Evolutionary conservation across 257 asterid species (phyloP), one percentile per base, ranked within the genome.

Genomic region (Rehmannia glutinosa): DNA sequence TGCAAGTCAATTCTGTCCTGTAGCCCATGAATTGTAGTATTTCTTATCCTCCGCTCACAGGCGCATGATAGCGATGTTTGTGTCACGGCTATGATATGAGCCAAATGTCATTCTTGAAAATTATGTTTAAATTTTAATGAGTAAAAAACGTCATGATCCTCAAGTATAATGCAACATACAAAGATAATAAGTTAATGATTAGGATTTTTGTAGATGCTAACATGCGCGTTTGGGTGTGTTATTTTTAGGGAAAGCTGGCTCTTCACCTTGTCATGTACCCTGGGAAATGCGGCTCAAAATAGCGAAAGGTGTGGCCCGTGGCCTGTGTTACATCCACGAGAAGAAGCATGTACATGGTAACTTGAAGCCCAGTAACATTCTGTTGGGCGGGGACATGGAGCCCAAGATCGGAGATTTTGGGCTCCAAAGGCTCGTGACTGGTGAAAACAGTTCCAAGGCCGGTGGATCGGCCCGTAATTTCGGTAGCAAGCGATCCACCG

Each of bases 321-420:
- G 97, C 53, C 83, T 93, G 1, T 47, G 70, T 51, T 90, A 90
- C 75, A 83, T 93, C 72, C 97, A 90, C 71, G 96, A 90, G 32
- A 88, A 85, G 78, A 93, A 90, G 53, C 95, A 93, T 6, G 96
- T 93, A 19, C 99, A 93, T 15, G 97, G 97, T 3, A 93, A 93
- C 73, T 73, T 93, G 49, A 93, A 90, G 84, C 97, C 97, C 75
- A 90, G 77, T 16, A 93, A 87, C 76, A 82, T 92, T 54, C 64
- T 92, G 1, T 54, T 92, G 67, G 93, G 96, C 56, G 36, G 52
- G 1, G 95, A 85, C 41, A 86, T 86, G 95, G 99, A 93, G 73
- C 95, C 99, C 83, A 90, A 85, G 72, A 83, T 93, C 57, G 97
- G 97, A 0, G 97, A 93, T 51, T 93, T 88, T 33, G 99, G 99